Conservation (phyloP, 306 rosid species). For the Vigna angularis region DNA sequence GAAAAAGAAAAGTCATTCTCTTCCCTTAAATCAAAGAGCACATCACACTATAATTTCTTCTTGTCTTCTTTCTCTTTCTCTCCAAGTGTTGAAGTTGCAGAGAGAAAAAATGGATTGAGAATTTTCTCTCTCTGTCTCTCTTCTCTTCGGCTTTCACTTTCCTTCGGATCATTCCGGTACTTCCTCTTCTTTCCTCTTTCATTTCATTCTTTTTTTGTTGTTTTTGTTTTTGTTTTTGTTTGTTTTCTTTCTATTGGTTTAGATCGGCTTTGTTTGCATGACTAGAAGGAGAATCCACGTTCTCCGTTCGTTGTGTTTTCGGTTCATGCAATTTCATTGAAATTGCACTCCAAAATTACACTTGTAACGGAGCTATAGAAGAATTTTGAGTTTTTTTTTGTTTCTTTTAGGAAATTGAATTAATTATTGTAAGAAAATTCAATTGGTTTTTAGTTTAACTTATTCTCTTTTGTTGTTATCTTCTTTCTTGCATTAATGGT, state of each 20-base stretch:
- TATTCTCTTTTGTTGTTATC: background rate
- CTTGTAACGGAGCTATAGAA: background rate
- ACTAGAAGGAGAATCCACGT: background rate
- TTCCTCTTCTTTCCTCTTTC: background rate
- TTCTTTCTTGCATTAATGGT: background rate
- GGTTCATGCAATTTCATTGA: background rate
- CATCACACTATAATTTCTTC: background rate
- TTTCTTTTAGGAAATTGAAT: background rate
- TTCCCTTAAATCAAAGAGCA: background rate
- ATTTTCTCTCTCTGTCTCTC: slow-evolving; percentile 13
- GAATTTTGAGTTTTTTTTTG: background rate
- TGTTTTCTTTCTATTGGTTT: slow-evolving; percentile 8
- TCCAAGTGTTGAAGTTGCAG: slow-evolving; percentile 16
- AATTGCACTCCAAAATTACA: background rate
- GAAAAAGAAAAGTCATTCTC: background rate
- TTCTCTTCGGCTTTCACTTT: background rate
- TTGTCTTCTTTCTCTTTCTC: slow-evolving; percentile 2
- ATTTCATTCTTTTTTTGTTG: background rate
- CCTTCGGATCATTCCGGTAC: slow-evolving; percentile 36
- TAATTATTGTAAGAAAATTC: background rate
- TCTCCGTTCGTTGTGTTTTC: background rate
- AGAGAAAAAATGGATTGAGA: slow-evolving; percentile 44
- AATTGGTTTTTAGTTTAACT: background rate
- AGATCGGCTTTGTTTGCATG: slow-evolving; percentile 41
- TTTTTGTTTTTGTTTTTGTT: background rate